A percentile compares a stretch with the other conserved stretches of the same genome.
phyloP scores from a whole-genome alignment of 1,139 yeast genomes.

The Scheffersomyces titani region DNA sequence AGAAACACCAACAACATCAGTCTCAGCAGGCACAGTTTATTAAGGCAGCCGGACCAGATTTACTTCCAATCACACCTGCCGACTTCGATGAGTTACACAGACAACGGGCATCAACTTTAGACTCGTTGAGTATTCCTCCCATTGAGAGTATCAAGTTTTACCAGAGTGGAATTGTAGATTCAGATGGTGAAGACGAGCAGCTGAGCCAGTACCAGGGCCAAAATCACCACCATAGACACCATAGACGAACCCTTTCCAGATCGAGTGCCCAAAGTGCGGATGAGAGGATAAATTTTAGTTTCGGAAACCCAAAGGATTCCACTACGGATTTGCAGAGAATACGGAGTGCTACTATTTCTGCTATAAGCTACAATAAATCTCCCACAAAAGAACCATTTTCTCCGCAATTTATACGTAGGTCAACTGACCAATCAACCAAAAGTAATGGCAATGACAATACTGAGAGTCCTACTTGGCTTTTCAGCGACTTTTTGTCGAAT shows the following conservation, averaged over 20 bases:
- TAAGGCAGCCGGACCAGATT: not conserved
- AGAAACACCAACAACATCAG: conserved; percentile 1
- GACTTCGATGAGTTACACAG: conserved; percentile 3
- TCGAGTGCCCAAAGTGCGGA: not conserved
- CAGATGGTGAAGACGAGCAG: conserved; percentile 1
- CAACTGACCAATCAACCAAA: not conserved
- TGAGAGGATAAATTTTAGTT: not conserved
- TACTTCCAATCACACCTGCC: not conserved
- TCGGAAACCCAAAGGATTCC: conserved; percentile 5
- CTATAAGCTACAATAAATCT: not conserved
- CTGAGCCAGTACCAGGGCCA: not conserved
- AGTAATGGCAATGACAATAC: conserved; percentile 8
- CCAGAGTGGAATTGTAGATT: conserved; percentile 6
- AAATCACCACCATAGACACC: conserved; percentile 1
- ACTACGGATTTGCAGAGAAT: conserved; percentile 8
- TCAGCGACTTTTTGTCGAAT: conserved; percentile 34
- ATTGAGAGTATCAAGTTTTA: conserved; percentile 14
- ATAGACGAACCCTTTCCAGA: not conserved
- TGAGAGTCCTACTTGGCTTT: conserved; percentile 40
- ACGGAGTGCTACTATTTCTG: conserved; percentile 11
- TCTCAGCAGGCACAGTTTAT: not conserved
- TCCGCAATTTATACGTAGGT: not conserved
- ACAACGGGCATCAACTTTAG: conserved; percentile 21
- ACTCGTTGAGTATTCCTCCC: conserved; percentile 19
- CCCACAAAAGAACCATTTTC: conserved; percentile 2